Evolutionary conservation across 768 basidiomycete genomes (phyloP), one percentile per base, ranked within the genome.

Genomic region (Boletellus ananas): DNA sequence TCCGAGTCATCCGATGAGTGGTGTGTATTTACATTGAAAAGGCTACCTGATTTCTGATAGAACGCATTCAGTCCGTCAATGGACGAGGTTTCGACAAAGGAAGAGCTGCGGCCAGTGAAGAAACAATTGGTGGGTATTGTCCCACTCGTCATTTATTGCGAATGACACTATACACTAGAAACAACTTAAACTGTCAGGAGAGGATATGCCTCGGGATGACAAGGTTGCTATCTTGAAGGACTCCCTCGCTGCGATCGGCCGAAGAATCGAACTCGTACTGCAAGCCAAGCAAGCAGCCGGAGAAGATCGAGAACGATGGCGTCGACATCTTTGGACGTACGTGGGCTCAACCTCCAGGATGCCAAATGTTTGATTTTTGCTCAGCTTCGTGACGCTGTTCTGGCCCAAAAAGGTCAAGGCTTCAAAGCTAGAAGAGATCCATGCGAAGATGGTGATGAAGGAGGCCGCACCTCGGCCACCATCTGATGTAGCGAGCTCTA

Each of bases 391-490:
- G 40, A 94, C 92, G 3, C 77, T 93, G 47, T 97, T 97, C 72
- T 97, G 94, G 94, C 94, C 94, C 6, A 90, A 95, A 75, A 91
- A 94, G 70, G 94, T 97, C 57, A 93, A 88, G 66, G 91, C 93
- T 12, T 83, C 81, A 14, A 96, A 96, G 69, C 74, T 97, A 34
- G 90, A 94, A 68, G 92, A 93, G 64, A 95, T 97, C 38, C 93
- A 96, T 61, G 87, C 90, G 14, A 96, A 96, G 72, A 92, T 96
- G 87, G 90, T 91, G 54, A 86, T 87, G 79, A 90, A 90, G 68
- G 89, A 89, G 63, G 79, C 81, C 40, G 79, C 80, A 31, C 81
- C 83, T n/a, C 72, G 80, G 51, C 70, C 79, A n/a, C 72, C 75
- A 45, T 70, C 77, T 20, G 84, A 84, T 46, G 58, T 54, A 37